Conservation (phyloP, 768 basidiomycete species). For the Solioccasus polychromus region DNA sequence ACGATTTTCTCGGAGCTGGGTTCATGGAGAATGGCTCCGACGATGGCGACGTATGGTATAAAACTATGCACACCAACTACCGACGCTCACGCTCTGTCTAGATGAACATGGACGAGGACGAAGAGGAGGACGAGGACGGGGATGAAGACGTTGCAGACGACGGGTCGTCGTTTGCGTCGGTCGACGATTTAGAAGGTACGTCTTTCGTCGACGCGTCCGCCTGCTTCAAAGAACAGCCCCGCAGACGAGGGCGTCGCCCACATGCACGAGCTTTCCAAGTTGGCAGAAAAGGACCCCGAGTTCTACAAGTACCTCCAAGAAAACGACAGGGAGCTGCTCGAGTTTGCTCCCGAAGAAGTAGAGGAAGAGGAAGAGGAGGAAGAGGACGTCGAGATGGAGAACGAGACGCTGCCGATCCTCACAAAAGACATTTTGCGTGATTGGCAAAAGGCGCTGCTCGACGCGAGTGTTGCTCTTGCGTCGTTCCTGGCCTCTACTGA, state of each 20-base stretch:
- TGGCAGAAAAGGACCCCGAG: conserved; percentile 97
- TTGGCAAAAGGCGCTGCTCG: conserved; percentile 89
- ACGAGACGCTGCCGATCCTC: conserved; percentile 48
- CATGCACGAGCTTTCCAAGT: conserved; percentile 76
- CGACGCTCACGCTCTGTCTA: conserved; percentile 16
- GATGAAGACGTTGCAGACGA: conserved; percentile 43
- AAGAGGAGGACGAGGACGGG: conserved; percentile 42
- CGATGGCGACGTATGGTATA: conserved; percentile 35
- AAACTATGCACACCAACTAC: background rate
- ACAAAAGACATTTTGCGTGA: conserved; percentile 66
- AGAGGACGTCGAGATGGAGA: conserved; percentile 39
- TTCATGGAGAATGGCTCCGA: conserved; percentile 69
- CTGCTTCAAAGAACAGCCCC: background rate
- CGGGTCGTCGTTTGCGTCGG: conserved; percentile 71
- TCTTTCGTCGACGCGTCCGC: background rate
- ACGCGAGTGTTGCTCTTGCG: conserved; percentile 44
- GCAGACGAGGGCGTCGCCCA: conserved; percentile 73
- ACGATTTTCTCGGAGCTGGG: conserved; percentile 68
- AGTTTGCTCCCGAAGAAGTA: conserved; percentile 58
- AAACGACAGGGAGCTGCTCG: conserved; percentile 88
- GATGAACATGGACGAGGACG: conserved; percentile 23
- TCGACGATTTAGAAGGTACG: conserved; percentile 74
- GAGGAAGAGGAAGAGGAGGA: conserved; percentile 52
- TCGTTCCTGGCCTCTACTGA: conserved; percentile 1
- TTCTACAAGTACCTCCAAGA: conserved; percentile 98